Percentiles rank a stretch among this genome's conserved stretches.
phyloP scores from a whole-genome alignment of 164 flowering plant genomes.

The Taxillus chinensis region DNA sequence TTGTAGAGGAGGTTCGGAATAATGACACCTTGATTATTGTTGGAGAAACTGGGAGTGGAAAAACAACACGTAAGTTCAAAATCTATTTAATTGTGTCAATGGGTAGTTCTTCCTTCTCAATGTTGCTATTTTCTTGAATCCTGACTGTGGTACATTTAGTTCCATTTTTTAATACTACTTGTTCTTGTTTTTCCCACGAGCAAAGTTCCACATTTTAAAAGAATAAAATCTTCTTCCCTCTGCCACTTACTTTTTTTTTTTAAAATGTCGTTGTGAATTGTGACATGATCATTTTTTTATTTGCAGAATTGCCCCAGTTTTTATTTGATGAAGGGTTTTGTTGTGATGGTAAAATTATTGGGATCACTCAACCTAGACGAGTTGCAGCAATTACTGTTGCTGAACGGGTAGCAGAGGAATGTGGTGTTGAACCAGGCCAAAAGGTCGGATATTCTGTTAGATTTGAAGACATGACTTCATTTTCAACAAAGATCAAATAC shows the following conservation, averaged over 20 bases:
- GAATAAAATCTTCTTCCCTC: no score
- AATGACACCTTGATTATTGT: conserved; percentile 71
- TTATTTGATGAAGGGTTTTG: conserved; percentile 66
- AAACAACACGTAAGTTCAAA: conserved; percentile 73
- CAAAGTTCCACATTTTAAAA: no score
- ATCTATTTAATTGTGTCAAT: background rate
- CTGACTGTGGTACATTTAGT: no score
- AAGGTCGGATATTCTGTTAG: conserved; percentile 88
- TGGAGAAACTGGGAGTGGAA: conserved; percentile 98
- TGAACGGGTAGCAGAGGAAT: conserved; percentile 93
- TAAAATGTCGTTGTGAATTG: background rate
- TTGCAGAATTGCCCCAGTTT: conserved; percentile 84
- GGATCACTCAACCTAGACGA: conserved; percentile 90
- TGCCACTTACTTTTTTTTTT: no score
- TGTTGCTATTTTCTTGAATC: background rate
- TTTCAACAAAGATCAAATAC: conserved; percentile 76
- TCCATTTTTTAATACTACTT: no score
- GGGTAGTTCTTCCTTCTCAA: background rate
- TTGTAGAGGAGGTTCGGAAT: conserved; percentile 66
- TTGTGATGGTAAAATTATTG: conserved; percentile 52
- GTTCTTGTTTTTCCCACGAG: no score
- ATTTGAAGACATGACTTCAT: conserved; percentile 82
- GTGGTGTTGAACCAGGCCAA: conserved; percentile 75
- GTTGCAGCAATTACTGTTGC: conserved; percentile 95
- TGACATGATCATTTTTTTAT: background rate